Conservation (phyloP, 257 asterid species). For the Phtheirospermum japonicum region DNA sequence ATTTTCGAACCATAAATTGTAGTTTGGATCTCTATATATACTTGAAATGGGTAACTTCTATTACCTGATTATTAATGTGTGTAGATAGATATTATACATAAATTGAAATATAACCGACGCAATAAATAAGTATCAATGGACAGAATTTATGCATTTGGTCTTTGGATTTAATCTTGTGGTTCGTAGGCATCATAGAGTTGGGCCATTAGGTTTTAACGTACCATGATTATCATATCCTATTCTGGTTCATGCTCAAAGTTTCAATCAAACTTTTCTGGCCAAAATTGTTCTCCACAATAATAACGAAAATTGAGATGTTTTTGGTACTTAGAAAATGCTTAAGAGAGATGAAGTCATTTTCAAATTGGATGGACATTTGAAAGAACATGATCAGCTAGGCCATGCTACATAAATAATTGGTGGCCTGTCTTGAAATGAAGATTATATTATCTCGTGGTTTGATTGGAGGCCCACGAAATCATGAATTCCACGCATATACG, state of each 20-base stretch:
- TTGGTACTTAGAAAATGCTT: too few relatives aligned
- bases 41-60: too few relatives aligned
- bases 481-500: conserved; percentile 29
- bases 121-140: too few relatives aligned
- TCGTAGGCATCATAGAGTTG: conserved; percentile 10
- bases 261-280: not conserved
- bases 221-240: not conserved
- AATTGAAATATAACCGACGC: too few relatives aligned
- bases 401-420: conserved; percentile 24
- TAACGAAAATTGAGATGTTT: not conserved
- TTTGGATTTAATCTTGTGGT: conserved; percentile 13
- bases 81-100: too few relatives aligned
- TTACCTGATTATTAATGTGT: too few relatives aligned
- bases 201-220: conserved; percentile 22
- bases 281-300: too few relatives aligned
- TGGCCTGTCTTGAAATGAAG: conserved; percentile 21
- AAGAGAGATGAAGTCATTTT: not conserved
- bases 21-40: too few relatives aligned
- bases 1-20: too few relatives aligned
- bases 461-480: conserved; percentile 39
- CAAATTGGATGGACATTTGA: not conserved
- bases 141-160: too few relatives aligned
- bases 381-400: not conserved
- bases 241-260: too few relatives aligned
- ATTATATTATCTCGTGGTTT: conserved; percentile 32